Base-by-base conservation (phyloP, 2,329 filamentous ascomycete genomes). In the Chrysoporthe cubensis region DNA sequence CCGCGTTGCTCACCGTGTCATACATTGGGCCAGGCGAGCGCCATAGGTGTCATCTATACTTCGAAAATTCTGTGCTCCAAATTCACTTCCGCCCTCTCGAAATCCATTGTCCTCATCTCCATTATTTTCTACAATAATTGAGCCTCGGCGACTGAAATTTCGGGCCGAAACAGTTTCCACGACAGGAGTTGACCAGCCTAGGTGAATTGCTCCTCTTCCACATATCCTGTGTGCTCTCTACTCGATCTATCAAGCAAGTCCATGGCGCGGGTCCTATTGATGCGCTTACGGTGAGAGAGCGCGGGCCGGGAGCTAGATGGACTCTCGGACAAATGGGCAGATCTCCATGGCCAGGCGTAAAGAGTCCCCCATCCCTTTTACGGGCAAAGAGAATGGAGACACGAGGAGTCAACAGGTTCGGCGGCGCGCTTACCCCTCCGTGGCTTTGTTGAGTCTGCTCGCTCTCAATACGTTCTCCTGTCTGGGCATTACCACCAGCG, bases 401-500 rank as follows among this genome's bases (percentile, higher is more conserved):
- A 44, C 42, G 14, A 40, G 26, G 21, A 48, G 46, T 1, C 62
- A 18, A 18, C 52, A 44, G 4, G 26, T 32, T 18, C 66, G 62
- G 34, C 62, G 66, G 21, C 62, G 62, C 32, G 66, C 57, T 0
- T 65, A 42, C 42, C 66, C 66, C 14, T 32, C 65, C 11, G 9
- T 65, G 42, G 54, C 59, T 9, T 26, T 68, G 5, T 57, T 68
- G 2, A 62, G 57, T 14, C 26, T 68, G 48, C 56, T 68, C 3
- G 37, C 43, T 2, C 50, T 65, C n/a, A 42, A 65, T 14, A 44
- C 54, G 2, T 46, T 59, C 14, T 56, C 57, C 14, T 62, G 56
- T 11, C 50, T 57, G 26, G 66, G 66, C 1, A 50, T 61, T 56
- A 54, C 62, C 21, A 61, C 54, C 57, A 68, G 66, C 46, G 57